Evolutionary conservation across 345 rosid genomes (phyloP), one percentile per base, ranked within the genome.

Genomic region (Lepidium didymum): DNA sequence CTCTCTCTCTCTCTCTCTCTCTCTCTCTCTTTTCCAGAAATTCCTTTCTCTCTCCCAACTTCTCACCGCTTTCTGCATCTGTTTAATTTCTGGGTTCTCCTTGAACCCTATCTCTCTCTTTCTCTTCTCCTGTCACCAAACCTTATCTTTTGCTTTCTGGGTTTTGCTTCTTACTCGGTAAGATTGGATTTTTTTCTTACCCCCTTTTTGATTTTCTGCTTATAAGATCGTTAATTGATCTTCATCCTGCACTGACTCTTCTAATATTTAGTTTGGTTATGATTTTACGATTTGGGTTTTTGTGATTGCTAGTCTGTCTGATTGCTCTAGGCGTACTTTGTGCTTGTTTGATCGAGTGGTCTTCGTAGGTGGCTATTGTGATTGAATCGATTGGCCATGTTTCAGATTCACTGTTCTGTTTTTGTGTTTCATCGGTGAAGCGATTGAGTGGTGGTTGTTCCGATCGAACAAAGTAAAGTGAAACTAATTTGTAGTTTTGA

Each of bases 171-270:
- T 15, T 55, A 12, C 47, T 56, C 42, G 65, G 74, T 68, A 62
- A 53, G 61, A 55, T 62, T 68, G 13, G 60, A n/a, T 55, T 62
- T 27, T 55, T 6, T 8, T 13, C 34, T 1, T 3, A 38, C 16
- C 47, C 59, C 18, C 13, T 25, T 71, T 71, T 15, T 4, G 1
- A 7, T n/a, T n/a, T 10, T 12, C 4, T 36, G 25, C 5, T 56
- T 40, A 35, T 68, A 62, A 61, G 64, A 68, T 75, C 70, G 55
- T 69, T 16, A 3, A 75, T 75, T 68, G 61, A 75, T 68, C 78
- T 54, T 61, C 58, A 37, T 64, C 57, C 3, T 2, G 10, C 7
- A 53, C 0, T n/a, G 38, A 16, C 10, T 25, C 46, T 45, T 54
- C 12, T 29, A 33, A 9, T 27, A 10, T 45, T 14, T 10, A 38